A percentile compares a stretch with the other conserved stretches of the same genome.
Evolutionary conservation across 2,329 filamentous ascomycete genomes (phyloP).

Genomic region (Cladophialophora yegresii): DNA sequence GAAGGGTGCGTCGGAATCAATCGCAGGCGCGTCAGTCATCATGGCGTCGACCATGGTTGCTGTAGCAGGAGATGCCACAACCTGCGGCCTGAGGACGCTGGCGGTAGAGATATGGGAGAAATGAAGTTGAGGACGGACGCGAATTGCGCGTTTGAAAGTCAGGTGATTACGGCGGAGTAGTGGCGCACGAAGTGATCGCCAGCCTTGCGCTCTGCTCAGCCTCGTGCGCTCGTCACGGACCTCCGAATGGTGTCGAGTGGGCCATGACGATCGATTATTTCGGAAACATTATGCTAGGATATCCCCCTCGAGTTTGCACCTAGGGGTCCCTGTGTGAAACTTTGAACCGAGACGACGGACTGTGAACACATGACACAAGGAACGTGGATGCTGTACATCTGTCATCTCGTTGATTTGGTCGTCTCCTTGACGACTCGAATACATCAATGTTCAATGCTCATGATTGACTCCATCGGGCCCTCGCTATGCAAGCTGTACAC

Average conservation of each 20-base stretch:
- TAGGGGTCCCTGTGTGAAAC: not conserved
- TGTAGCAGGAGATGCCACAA: not conserved
- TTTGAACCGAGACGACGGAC: not conserved
- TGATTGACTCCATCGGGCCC: not conserved
- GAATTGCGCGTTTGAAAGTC: not conserved
- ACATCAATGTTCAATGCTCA: not conserved
- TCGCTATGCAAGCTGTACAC: not conserved
- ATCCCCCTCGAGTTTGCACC: not conserved
- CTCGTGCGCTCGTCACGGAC: not conserved
- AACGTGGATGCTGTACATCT: not conserved
- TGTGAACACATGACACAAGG: not conserved
- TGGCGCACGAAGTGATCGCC: not conserved
- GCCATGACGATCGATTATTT: too few relatives aligned
- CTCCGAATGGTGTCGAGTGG: too few relatives aligned
- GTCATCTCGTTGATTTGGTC: not conserved
- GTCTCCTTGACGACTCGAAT: not conserved
- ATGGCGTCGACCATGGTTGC: slow-evolving; percentile 27
- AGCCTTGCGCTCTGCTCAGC: not conserved
- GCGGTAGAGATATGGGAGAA: not conserved
- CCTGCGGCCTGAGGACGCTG: not conserved
- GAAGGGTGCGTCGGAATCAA: slow-evolving; percentile 24
- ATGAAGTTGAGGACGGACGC: not conserved
- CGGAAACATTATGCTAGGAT: not conserved
- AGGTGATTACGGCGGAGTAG: not conserved
- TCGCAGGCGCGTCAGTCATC: slow-evolving; percentile 30